These are phyloP conservation scores for Tetrahymena borealis DNA, from an alignment of 73 alveolate genomes.

Conservation along the genomic window DNA sequence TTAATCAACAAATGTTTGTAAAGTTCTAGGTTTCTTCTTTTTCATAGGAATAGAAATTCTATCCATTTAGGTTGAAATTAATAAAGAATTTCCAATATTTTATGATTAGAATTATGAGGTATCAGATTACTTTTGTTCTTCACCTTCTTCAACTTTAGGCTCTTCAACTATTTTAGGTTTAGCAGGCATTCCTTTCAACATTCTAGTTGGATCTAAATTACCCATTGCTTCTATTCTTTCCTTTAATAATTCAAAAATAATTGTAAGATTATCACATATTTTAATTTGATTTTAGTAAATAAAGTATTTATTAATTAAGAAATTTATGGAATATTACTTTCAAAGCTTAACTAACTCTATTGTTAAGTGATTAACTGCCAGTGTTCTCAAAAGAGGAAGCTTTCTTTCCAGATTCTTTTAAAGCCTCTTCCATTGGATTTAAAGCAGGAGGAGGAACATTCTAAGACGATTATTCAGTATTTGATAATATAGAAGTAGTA, in stretches of 20 bases:
- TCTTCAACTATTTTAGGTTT: background rate
- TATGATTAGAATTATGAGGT: too few species aligned
- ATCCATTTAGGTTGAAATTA: background rate
- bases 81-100: background rate
- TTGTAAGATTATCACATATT: background rate
- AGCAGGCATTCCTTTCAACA: background rate
- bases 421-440: background rate
- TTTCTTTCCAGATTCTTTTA: background rate
- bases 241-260: background rate
- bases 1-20: background rate
- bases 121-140: background rate
- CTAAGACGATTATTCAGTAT: background rate
- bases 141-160: background rate
- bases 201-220: background rate
- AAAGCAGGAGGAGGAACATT: background rate
- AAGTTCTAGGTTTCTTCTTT: background rate
- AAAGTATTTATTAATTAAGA: background rate
- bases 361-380: background rate
- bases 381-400: background rate
- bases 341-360: background rate
- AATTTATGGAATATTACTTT: background rate
- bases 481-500: background rate
- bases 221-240: background rate
- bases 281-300: background rate
- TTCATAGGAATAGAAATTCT: background rate